A percentile compares a stretch with the other conserved stretches of the same genome.
Evolutionary conservation across 805 yeast genomes (phyloP).

Genomic region (Maudiozyma saulgeensis): DNA sequence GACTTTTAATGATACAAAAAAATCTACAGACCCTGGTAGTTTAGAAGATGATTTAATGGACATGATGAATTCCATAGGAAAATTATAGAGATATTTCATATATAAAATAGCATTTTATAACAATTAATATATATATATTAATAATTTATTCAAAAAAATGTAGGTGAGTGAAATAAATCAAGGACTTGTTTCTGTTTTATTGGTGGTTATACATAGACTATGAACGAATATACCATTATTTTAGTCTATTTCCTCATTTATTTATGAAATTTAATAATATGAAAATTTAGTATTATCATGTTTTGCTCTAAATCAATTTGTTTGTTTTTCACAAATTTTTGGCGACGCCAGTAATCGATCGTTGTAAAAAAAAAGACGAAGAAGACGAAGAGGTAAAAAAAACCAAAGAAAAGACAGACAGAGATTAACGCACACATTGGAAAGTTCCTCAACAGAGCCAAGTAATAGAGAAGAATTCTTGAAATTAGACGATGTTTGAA

Average conservation of each 20-base stretch:
- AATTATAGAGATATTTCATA: constrained; percentile 3
- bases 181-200: too few species aligned
- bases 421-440: too few species aligned
- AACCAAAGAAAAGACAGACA: background rate
- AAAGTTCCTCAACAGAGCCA: background rate
- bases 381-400: background rate
- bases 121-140: too few species aligned
- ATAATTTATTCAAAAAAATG: too few species aligned
- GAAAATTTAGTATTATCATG: background rate
- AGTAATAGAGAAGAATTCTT: background rate
- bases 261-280: too few species aligned
- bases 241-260: too few species aligned
- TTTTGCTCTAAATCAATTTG: background rate
- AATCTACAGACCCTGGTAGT: background rate
- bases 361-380: background rate
- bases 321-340: background rate
- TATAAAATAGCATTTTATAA: too few species aligned
- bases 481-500: background rate
- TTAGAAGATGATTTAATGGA: constrained; percentile 30
- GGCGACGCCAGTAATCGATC: too few species aligned
- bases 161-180: too few species aligned
- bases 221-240: too few species aligned
- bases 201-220: too few species aligned
- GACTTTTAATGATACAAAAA: background rate
- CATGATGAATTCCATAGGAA: constrained; percentile 35